A percentile compares a stretch with the other conserved stretches of the same genome.
phyloP scores from a whole-genome alignment of 257 asterid genomes.

The Salvia hispanica region DNA sequence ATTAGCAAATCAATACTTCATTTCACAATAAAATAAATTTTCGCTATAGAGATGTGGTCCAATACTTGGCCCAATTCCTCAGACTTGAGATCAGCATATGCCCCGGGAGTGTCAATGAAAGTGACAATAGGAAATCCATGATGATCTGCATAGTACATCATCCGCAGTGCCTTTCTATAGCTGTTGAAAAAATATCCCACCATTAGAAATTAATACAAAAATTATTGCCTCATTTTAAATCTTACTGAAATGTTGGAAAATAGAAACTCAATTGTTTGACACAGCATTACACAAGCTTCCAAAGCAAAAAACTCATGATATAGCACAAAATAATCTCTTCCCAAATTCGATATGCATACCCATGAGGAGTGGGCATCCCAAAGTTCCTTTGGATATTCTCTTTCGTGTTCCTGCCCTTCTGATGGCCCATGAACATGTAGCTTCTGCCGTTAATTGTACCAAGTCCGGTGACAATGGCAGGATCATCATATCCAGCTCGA shows the following conservation, averaged over 20 bases:
- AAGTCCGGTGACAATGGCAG: conserved; percentile 86
- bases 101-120: conserved; percentile 95
- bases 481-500: conserved; percentile 94
- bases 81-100: conserved; percentile 89
- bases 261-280: not conserved
- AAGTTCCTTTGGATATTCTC: conserved; percentile 87
- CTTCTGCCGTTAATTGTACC: conserved; percentile 81
- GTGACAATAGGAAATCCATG: conserved; percentile 87
- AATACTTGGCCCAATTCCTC: conserved; percentile 88
- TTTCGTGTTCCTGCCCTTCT: conserved; percentile 87
- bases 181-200: conserved; percentile 46
- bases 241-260: conserved; percentile 4
- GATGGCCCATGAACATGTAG: conserved; percentile 94
- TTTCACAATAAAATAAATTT: conserved; percentile 15
- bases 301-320: not conserved
- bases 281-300: conserved; percentile 4
- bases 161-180: conserved; percentile 87
- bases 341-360: conserved; percentile 50
- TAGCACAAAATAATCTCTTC: conserved; percentile 3
- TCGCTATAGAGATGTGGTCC: conserved; percentile 27
- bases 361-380: conserved; percentile 99
- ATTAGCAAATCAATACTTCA: conserved; percentile 21
- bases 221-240: conserved; percentile 4
- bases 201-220: conserved; percentile 23
- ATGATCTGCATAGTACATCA: conserved; percentile 96